Evolutionary conservation across 495 filamentous ascomycete genomes (phyloP).

Genomic region (Beverwykella pulmonaria): DNA sequence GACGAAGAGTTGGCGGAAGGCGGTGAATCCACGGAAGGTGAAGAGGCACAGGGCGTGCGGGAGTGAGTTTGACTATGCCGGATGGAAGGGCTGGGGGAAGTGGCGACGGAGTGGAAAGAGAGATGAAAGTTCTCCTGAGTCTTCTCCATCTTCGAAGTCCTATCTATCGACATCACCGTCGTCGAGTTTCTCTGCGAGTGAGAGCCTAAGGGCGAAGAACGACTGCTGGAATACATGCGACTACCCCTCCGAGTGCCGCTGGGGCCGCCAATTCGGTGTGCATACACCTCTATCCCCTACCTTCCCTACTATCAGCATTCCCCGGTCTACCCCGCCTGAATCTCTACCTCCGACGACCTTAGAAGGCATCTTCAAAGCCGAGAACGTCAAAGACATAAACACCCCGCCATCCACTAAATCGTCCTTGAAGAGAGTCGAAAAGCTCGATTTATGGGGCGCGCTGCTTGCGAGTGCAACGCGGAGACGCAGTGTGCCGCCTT

Average conservation of each 20-base stretch:
- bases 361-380: slow-evolving; percentile 21
- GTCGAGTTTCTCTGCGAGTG: background rate
- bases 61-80: slow-evolving; percentile 53
- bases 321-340: background rate
- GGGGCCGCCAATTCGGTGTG: slow-evolving; percentile 40
- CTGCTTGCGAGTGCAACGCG: slow-evolving; percentile 33
- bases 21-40: slow-evolving; percentile 34
- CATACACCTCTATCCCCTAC: slow-evolving; percentile 26
- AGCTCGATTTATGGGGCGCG: slow-evolving; percentile 35
- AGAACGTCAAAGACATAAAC: slow-evolving; percentile 9
- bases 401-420: background rate
- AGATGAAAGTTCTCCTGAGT: background rate
- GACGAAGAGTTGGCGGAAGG: slow-evolving; percentile 36
- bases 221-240: slow-evolving; percentile 46
- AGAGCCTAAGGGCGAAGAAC: too few relatives aligned
- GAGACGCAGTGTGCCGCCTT: slow-evolving; percentile 19
- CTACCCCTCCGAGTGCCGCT: slow-evolving; percentile 48
- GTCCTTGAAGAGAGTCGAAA: slow-evolving; percentile 17
- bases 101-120: slow-evolving; percentile 42
- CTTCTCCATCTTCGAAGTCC: background rate
- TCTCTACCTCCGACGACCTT: background rate
- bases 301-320: background rate
- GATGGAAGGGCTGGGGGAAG: slow-evolving; percentile 49
- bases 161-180: background rate
- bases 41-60: slow-evolving; percentile 47